These are phyloP conservation scores for Psilocybe tampanensis DNA, from an alignment of 768 basidiomycete species.

Conservation along the genomic window DNA sequence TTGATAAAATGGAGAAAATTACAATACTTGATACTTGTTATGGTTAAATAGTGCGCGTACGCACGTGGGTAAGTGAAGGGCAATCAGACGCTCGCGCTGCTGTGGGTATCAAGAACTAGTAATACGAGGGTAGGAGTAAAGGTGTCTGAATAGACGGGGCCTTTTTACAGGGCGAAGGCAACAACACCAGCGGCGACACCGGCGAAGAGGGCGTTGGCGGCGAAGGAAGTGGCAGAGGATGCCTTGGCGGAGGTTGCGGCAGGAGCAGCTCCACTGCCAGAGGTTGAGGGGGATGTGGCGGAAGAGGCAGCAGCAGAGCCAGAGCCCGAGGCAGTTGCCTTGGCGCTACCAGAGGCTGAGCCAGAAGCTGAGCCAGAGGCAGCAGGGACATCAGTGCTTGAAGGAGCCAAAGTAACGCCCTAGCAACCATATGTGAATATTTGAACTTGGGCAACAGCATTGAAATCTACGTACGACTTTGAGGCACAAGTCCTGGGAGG, in stretches of 20 bases:
- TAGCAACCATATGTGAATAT: constrained; percentile 21
- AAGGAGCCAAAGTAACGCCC: constrained; percentile 53
- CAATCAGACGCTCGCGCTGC: constrained; percentile 1
- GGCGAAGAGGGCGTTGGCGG: constrained; percentile 39
- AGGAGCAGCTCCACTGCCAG: constrained; percentile 12
- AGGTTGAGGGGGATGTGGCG: constrained; percentile 15
- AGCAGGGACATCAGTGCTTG: constrained; percentile 16
- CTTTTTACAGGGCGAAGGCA: constrained; percentile 45
- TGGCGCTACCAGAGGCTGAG: constrained; percentile 16
- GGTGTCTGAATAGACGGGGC: neutral
- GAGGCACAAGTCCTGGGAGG: constrained; percentile 45
- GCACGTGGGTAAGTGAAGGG: neutral
- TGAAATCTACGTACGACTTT: constrained; percentile 46
- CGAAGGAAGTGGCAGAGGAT: constrained; percentile 22
- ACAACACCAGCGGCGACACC: constrained; percentile 45
- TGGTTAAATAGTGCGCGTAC: neutral
- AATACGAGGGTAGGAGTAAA: neutral
- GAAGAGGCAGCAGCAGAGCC: constrained; percentile 13
- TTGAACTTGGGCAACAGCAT: neutral
- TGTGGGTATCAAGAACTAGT: neutral
- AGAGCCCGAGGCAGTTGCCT: constrained; percentile 13
- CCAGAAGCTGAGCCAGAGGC: constrained; percentile 13
- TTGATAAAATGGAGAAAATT: neutral
- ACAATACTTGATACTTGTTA: neutral
- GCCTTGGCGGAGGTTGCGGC: constrained; percentile 8